phyloP scores from a whole-genome alignment of 306 rosid species.

The Canavalia ensiformis region DNA sequence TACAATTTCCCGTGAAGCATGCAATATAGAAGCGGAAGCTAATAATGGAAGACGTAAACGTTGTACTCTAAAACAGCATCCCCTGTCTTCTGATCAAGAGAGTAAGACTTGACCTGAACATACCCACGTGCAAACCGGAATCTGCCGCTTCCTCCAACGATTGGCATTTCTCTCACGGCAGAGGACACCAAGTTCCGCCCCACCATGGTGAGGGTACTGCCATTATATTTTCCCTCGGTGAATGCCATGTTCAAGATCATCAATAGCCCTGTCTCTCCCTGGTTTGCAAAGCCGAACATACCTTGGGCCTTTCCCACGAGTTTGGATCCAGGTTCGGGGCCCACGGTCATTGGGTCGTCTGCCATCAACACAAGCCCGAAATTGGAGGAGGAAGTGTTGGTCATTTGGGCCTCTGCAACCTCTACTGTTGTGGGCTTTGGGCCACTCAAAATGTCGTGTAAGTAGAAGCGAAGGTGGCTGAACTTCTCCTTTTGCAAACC shows the following conservation, averaged over 20 bases:
- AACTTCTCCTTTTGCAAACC: too few relatives aligned
- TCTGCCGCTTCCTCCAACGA: constrained; percentile 55
- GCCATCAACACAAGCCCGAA: constrained; percentile 54
- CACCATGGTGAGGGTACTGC: constrained; percentile 39
- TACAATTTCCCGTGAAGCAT: too few relatives aligned
- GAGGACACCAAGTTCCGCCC: constrained; percentile 35
- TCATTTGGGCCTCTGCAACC: background rate
- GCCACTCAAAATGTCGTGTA: too few relatives aligned
- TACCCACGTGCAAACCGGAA: constrained; percentile 67
- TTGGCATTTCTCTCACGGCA: constrained; percentile 41
- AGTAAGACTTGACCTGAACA: constrained; percentile 52
- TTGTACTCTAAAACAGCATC: constrained; percentile 61
- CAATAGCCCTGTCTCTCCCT: background rate
- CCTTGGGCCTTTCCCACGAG: constrained; percentile 67
- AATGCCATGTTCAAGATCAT: constrained; percentile 37
- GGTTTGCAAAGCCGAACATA: constrained; percentile 54
- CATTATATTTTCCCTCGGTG: constrained; percentile 29
- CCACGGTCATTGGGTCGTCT: constrained; percentile 59
- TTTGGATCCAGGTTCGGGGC: constrained; percentile 51
- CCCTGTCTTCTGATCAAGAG: constrained; percentile 3
- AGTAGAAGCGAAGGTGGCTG: too few relatives aligned
- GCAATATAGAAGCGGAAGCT: background rate
- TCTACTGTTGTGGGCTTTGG: too few relatives aligned
- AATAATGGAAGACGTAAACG: constrained; percentile 58
- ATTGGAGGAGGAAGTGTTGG: constrained; percentile 44